These are phyloP conservation scores for Carex parvula DNA, from an alignment of 176 grass and related monocot species.

Conservation along the genomic window DNA sequence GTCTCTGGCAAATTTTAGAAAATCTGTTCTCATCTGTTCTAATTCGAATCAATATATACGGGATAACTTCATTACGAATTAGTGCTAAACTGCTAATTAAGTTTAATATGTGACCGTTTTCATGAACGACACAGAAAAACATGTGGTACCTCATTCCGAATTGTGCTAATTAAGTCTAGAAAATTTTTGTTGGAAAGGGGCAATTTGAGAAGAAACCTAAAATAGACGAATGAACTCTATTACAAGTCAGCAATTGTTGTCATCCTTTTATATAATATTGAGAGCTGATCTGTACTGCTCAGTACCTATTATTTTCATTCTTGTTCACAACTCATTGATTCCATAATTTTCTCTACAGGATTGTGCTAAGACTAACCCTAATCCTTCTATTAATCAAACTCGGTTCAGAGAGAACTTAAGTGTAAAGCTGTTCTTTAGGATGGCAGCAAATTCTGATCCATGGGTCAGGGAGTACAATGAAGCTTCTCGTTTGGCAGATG, in stretches of 20 bases:
- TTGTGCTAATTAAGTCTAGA: neutral
- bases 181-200: neutral
- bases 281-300: neutral
- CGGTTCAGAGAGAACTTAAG: neutral
- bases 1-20: neutral
- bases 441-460: conserved; percentile 37
- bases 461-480: conserved; percentile 54
- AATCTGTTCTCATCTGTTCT: neutral
- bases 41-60: neutral
- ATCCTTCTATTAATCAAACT: neutral
- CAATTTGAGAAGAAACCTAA: neutral
- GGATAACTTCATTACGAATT: neutral
- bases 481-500: conserved; percentile 38
- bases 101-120: neutral
- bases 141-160: neutral
- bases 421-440: neutral
- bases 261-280: conserved; percentile 3
- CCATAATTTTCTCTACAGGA: neutral
- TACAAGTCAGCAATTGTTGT: neutral
- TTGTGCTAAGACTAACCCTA: neutral
- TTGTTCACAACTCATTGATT: neutral
- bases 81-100: neutral
- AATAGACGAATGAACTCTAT: neutral
- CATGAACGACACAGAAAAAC: neutral
- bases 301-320: neutral